Conservation (phyloP, 2,329 filamentous ascomycete species). For the Cercospora zeae-maydis region DNA sequence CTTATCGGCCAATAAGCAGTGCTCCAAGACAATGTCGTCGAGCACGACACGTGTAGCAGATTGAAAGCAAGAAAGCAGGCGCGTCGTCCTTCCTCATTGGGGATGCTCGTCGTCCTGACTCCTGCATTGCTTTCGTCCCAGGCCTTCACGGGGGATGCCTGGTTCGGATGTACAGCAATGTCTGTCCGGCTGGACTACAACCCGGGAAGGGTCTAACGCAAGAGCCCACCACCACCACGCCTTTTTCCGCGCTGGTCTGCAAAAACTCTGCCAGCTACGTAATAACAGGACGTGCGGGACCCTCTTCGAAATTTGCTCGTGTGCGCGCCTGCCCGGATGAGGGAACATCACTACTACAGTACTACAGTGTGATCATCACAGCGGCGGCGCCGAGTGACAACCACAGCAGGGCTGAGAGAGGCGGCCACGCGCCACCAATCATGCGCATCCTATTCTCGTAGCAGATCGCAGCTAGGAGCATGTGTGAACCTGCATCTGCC, state of each 20-base stretch:
- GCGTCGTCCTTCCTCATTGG: background rate
- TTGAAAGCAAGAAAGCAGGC: no score
- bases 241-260: background rate
- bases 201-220: background rate
- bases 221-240: background rate
- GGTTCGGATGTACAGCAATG: background rate
- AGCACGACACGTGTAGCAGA: background rate
- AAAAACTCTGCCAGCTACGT: background rate
- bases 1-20: background rate
- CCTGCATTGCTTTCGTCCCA: background rate
- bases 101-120: background rate
- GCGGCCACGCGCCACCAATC: slow-evolving; percentile 1
- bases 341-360: no score
- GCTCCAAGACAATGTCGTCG: background rate
- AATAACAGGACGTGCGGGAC: no score
- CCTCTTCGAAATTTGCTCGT: background rate
- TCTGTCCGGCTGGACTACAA: background rate
- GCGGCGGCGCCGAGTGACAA: background rate
- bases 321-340: background rate
- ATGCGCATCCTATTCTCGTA: background rate
- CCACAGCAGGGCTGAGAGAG: background rate
- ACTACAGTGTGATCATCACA: no score
- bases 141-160: background rate
- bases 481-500: background rate
- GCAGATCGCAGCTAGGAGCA: slow-evolving; percentile 9